Base-by-base conservation (phyloP, 768 basidiomycete genomes). In the Mycena belliarum region DNA sequence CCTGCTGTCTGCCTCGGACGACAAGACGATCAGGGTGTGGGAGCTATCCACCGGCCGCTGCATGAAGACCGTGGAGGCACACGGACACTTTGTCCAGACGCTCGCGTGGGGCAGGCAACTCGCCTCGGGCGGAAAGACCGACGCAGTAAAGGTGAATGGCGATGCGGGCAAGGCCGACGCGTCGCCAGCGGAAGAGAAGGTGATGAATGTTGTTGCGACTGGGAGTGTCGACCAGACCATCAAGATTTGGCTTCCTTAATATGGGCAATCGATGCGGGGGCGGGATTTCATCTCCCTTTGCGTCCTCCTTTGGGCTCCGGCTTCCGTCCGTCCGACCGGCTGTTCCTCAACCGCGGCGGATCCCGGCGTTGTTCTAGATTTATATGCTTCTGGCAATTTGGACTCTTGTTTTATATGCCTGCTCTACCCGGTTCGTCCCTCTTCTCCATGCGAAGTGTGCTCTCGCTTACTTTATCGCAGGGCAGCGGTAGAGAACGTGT, bases 11-110 rank as follows among this genome's bases (percentile, higher is more conserved):
- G 91, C 89, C 5, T 90, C 91, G 14, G 94, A 96, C 70, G 94
- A 96, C 78, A 91, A 94, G 73, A 91, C 91, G 11, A 84, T 95
- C 63, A 85, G 91, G 10, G 82, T 95, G 10, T 96, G 94, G 94
- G 94, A 95, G 66, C 76, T 96, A 33, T 79, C 82, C 41, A 90
- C 89, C 3, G 94, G 93, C 0, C 81, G 93, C 60, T 94, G 93
- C 70, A 79, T 88, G 63, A 93, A 92, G 76, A 90, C 85, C 37
- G 82, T 96, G 40, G 91, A 94, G 63, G 93, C 94, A 4, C 94
- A 95, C 69, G 82, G 81, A 28, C 89, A 92, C 67, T 93, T 94
- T 67, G 87, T 95, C 14, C 83, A 87, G 28, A 87, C 86, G 21
- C 81, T 95, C 53, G 79, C 87, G 15, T 95, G 93, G 93, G 92